phyloP scores from a whole-genome alignment of 352 stramenopile genomes.

The Pythium biforme region DNA sequence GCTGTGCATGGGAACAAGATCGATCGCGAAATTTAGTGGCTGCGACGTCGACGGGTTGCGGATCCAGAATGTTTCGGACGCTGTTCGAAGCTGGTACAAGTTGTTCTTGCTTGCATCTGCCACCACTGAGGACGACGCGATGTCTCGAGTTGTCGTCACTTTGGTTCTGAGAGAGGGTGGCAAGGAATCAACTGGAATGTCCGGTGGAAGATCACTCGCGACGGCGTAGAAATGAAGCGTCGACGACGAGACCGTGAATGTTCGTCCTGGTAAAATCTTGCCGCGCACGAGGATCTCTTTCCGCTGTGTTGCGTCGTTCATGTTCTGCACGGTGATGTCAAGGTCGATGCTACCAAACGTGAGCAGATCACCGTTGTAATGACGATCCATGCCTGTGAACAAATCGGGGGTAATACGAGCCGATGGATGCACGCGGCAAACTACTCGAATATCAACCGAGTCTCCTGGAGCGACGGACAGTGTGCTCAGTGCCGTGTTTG shows the following conservation, averaged over 20 bases:
- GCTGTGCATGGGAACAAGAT: slow-evolving; percentile 61
- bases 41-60: slow-evolving; percentile 69
- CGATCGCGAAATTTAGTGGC: slow-evolving; percentile 74
- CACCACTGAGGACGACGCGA: slow-evolving; percentile 1
- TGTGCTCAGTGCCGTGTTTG: slow-evolving; percentile 71
- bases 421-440: slow-evolving; percentile 68
- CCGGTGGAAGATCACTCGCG: slow-evolving; percentile 49
- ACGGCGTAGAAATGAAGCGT: slow-evolving; percentile 79
- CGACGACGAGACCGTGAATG: slow-evolving; percentile 76
- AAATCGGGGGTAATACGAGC: slow-evolving; percentile 55
- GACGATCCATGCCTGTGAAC: slow-evolving; percentile 33
- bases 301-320: slow-evolving; percentile 57
- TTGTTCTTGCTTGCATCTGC: slow-evolving; percentile 26
- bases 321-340: slow-evolving; percentile 65
- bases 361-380: slow-evolving; percentile 44
- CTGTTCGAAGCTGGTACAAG: slow-evolving; percentile 67
- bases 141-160: slow-evolving; percentile 15
- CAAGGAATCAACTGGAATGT: slow-evolving; percentile 47
- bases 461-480: slow-evolving; percentile 73
- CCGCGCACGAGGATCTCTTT: slow-evolving; percentile 74
- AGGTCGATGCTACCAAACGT: slow-evolving; percentile 64
- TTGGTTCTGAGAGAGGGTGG: slow-evolving; percentile 48
- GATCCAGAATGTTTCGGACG: slow-evolving; percentile 77
- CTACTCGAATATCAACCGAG: slow-evolving; percentile 80
- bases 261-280: slow-evolving; percentile 75